Base-by-base conservation (phyloP, 495 filamentous ascomycete species). In the Hypoxylon fragiforme region DNA sequence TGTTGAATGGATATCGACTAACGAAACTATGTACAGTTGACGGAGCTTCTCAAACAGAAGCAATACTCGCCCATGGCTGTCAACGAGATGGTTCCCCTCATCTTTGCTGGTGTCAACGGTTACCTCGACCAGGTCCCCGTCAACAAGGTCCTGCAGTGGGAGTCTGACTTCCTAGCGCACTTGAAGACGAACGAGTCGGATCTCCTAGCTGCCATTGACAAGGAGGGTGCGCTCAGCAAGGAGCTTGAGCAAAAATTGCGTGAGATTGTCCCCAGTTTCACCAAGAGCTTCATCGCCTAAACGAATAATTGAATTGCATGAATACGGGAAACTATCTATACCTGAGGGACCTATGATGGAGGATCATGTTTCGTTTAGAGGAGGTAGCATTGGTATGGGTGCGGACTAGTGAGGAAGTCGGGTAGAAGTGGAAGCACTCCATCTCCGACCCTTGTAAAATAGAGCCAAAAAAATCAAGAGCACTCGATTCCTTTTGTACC, bases 11-110 rank as follows among this genome's bases (percentile, higher is more conserved):
- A 8, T 8, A n/a, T 34, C 20, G 55, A 47, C 73, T 78, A 63
- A 79, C 56, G 26, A 50, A 14, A 5, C 31, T 35, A 34, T 61
- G 36, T 75, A 62, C 67, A 83, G 80, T 80, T 84, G 70, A 97
- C 91, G 61, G 91, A 97, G 83, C 89, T 97, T 64, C 90, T 97
- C 70, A 98, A 97, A 88, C 94, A 98, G 83, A 97, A 96, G 88
- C 94, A 98, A 81, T 98, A 97, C 85, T 86, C 85, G 30, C 94
- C 94, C 66, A 97, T 97, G 94, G 89, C 90, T 66, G 94, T 97
- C 65, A 89, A 92, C 81, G 94, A 97, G 79, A 97, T 97, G 91
- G 94, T 98, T 80, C 94, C 94, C 60, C 86, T 98, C 57, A 97
- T 98, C 82, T 98, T 86, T 79, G 94, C 94, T 66, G 94, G 94